Base-by-base conservation (phyloP, 2,329 filamentous ascomycete genomes). In the Fusarium dimerum region DNA sequence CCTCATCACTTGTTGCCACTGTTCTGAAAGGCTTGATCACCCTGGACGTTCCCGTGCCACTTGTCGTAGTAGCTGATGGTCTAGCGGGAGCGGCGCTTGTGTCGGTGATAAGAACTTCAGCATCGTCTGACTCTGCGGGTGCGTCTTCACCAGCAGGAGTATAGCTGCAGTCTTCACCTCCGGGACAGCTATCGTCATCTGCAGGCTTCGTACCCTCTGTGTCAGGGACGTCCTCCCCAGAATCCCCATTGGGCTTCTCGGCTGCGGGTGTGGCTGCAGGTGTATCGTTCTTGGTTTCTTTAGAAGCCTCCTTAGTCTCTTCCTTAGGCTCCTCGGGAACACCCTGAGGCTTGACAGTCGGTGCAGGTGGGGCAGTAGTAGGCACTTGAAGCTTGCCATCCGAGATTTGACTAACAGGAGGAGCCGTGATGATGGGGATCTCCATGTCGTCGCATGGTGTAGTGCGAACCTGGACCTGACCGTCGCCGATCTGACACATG, bases 381-480 rank as follows among this genome's bases (percentile, higher is more conserved):
- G 68, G 64, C 20, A 64, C 67, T 48, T 69, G 63, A 29, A 70
- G 55, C 51, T 68, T 64, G 6, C 69, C 69, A 46, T 71, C 68
- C 2, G 59, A 49, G 11, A 70, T 66, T 51, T 73, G 69, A 42
- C 57, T 64, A 13, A 67, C 57, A 4, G 73, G 68, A n/a, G 65
- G 51, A 6, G 65, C 62, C 3, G 61, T 63, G 20, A 66, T 62
- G 42, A 61, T 39, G 3, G 59, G 54, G 2, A 66, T 8, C 2
- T 62, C 49, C 52, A 73, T 59, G 8, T 67, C 63, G 15, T 72
- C 72, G 54, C 77, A 79, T 16, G 76, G 75, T 0, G 74, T 76
- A 3, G 74, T 77, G 55, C 75, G 74, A 17, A 68, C 76, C 54
- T 85, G 79, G 47, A 82, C 69, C 61, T 86, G 76, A 32, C 71